These are phyloP conservation scores for Malassezia nana DNA, from an alignment of 1,284 basidiomycete genomes.

Conservation along the genomic window DNA sequence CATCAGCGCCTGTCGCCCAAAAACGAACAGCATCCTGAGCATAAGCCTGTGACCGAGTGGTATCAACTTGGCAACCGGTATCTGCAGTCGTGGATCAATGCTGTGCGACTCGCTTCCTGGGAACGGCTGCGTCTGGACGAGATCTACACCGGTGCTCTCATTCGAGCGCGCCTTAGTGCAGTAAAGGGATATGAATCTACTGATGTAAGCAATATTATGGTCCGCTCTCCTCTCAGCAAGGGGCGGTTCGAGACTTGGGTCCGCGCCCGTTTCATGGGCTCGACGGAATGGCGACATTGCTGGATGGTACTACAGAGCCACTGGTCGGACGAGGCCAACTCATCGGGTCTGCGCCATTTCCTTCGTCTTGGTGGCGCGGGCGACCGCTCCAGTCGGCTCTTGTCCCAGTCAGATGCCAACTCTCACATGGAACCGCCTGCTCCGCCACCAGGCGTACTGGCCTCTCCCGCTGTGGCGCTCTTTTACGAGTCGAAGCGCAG, in stretches of 20 bases:
- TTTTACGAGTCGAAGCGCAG: slow-evolving; percentile 45
- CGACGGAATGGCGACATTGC: slow-evolving; percentile 87
- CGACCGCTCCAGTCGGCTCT: slow-evolving; percentile 26
- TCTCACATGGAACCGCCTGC: slow-evolving; percentile 14
- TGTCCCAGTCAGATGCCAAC: slow-evolving; percentile 21
- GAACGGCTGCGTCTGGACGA: slow-evolving; percentile 91
- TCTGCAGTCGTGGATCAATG: slow-evolving; percentile 64
- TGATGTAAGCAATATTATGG: slow-evolving; percentile 7
- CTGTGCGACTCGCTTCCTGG: slow-evolving; percentile 81
- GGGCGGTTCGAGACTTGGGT: slow-evolving; percentile 87
- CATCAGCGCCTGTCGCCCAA: slow-evolving; percentile 30
- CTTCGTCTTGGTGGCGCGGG: slow-evolving; percentile 19
- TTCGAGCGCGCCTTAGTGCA: slow-evolving; percentile 53
- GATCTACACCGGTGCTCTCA: slow-evolving; percentile 87
- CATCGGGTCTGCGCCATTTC: slow-evolving; percentile 31
- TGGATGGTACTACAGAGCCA: slow-evolving; percentile 64
- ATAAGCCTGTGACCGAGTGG: slow-evolving; percentile 40
- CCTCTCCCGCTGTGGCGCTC: slow-evolving; percentile 35
- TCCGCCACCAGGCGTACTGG: slow-evolving; percentile 36
- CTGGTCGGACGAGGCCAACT: slow-evolving; percentile 27
- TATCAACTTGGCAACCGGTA: slow-evolving; percentile 35
- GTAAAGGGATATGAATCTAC: slow-evolving; percentile 5
- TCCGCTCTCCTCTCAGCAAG: slow-evolving; percentile 48
- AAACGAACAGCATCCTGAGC: slow-evolving; percentile 30
- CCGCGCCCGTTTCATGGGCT: slow-evolving; percentile 77